Base-by-base conservation (phyloP, 305 asterid species). In the Petunia hybrid region DNA sequence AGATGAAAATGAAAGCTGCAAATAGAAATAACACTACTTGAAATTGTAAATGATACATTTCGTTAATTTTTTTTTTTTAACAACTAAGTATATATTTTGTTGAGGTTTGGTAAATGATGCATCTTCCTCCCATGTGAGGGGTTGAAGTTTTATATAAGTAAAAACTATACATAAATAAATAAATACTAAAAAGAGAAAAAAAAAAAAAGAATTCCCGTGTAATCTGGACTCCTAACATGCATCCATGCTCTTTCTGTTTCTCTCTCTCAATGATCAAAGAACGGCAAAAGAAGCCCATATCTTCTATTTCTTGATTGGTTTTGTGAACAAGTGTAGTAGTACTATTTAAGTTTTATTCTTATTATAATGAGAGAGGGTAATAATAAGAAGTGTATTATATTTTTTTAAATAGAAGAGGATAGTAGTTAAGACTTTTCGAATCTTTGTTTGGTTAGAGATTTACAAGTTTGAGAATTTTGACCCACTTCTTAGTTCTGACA, bases 71-170 rank as follows among this genome's bases (percentile, higher is more conserved):
- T 4, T 6, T 36, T 35, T 36, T 3, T 9, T 16, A 63, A 36
- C 2, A 5, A 36, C 9, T 36, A 62, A 62, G 8, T 62, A 62
- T 10, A 13, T 63, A 10, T 51, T 66, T 66, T 5, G 48, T 13
- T 36, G 46, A 35, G 3, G 63, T 73, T 89, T 82, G 87, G 91
- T 85, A 83, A 88, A 88, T 84, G 85, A 89, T 80, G 88, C 90
- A 88, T 79, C 88, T 89, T 88, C 89, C 80, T 82, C 84, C 95
- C 92, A 91, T 92, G 91, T 91, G 91, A 87, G 16, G 67, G 80
- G 40, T 85, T 81, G 82, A 78, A 65, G 85, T 67, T 78, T 69
- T 39, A 55, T 31, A 7, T 7, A 65, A 65, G 4, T 4, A 39
- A 31, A 39, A 10, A 71, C 31, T 22, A 22, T 22, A 22, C 31